phyloP scores from a whole-genome alignment of 345 rosid species.

The Citrus trifoliata region DNA sequence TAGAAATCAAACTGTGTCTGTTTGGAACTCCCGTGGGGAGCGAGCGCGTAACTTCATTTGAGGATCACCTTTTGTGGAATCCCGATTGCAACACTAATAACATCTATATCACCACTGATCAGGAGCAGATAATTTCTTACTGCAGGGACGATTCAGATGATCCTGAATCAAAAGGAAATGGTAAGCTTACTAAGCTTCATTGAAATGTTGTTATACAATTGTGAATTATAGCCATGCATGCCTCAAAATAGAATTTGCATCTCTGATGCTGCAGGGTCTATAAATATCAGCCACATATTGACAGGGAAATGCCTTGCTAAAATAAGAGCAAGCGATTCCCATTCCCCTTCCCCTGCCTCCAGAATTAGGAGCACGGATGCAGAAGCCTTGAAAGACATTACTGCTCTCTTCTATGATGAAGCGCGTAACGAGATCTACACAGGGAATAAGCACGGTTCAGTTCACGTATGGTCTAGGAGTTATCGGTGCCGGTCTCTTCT shows the following conservation, averaged over 20 bases:
- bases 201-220: too few relatives aligned
- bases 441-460: constrained; percentile 59
- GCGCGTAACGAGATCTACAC: constrained; percentile 74
- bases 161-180: constrained; percentile 50
- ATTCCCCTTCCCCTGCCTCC: neutral
- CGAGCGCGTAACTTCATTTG: constrained; percentile 59
- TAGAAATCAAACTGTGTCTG: constrained; percentile 60
- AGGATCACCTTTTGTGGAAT: constrained; percentile 69
- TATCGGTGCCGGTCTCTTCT: constrained; percentile 33
- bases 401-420: constrained; percentile 71
- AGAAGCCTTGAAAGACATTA: constrained; percentile 74
- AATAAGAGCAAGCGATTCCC: constrained; percentile 46
- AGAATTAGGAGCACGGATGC: constrained; percentile 50
- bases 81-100: constrained; percentile 71
- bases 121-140: constrained; percentile 65
- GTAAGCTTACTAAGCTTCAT: constrained; percentile 23
- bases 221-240: too few relatives aligned
- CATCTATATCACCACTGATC: constrained; percentile 64
- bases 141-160: constrained; percentile 67
- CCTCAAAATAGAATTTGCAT: neutral
- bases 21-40: constrained; percentile 69
- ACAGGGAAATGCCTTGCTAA: constrained; percentile 69
- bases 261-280: constrained; percentile 57
- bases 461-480: constrained; percentile 30
- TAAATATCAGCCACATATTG: constrained; percentile 58